Evolutionary conservation across 2,329 filamentous ascomycete species (phyloP).

Genomic region (Pseudocercospora fuligena): DNA sequence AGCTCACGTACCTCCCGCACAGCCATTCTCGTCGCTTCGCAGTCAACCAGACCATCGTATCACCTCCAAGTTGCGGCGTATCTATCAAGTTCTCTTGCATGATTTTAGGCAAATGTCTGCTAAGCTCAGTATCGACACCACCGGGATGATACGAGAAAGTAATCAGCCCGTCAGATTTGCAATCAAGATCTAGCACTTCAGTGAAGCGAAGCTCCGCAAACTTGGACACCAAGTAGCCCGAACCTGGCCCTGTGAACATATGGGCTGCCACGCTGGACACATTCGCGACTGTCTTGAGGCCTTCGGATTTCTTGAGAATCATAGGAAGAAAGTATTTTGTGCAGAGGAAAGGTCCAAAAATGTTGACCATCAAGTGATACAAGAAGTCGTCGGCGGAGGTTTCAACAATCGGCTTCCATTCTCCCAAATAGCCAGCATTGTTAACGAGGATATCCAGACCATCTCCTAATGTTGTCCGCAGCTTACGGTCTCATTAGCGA

Average conservation of each 20-base stretch:
- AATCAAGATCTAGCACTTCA: constrained; percentile 52
- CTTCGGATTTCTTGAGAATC: constrained; percentile 12
- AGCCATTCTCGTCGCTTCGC: constrained; percentile 45
- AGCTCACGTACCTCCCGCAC: constrained; percentile 42
- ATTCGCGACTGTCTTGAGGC: constrained; percentile 50
- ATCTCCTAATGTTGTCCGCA: too few relatives aligned
- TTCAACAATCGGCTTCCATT: constrained; percentile 29
- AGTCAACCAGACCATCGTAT: constrained; percentile 40
- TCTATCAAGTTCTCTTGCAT: constrained; percentile 39
- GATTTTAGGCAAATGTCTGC: constrained; percentile 33
- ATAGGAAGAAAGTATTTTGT: constrained; percentile 52
- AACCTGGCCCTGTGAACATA: constrained; percentile 32
- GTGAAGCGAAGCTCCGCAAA: constrained; percentile 51
- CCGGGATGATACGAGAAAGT: constrained; percentile 53
- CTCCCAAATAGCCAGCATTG: constrained; percentile 39
- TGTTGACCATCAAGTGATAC: constrained; percentile 49
- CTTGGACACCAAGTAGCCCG: constrained; percentile 54
- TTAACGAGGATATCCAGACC: constrained; percentile 43
- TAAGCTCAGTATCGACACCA: constrained; percentile 51
- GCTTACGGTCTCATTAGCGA: too few relatives aligned
- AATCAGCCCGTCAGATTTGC: constrained; percentile 49
- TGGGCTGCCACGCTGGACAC: constrained; percentile 48
- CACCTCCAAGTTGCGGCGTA: constrained; percentile 38
- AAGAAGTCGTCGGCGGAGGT: constrained; percentile 50
- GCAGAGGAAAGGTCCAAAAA: constrained; percentile 48